These are phyloP conservation scores for Nemania abortiva DNA, from an alignment of 2,329 filamentous ascomycete genomes.

Conservation along the genomic window DNA sequence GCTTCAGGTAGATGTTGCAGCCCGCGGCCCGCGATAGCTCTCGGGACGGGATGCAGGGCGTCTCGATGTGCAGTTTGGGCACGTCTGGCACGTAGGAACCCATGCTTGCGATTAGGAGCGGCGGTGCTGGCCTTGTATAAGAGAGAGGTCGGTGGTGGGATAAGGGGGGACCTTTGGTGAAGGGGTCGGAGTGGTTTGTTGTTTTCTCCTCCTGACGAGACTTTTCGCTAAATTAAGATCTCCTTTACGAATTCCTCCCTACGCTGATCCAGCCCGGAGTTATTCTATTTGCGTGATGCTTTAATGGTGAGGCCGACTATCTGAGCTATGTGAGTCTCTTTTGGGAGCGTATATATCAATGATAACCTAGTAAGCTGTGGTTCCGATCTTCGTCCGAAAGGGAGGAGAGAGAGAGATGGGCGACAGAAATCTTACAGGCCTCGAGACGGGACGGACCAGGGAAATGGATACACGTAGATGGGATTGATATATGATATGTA, in stretches of 20 bases:
- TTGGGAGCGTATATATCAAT: neutral
- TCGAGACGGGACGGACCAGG: neutral
- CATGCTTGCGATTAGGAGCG: conserved; percentile 27
- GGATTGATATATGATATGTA: neutral
- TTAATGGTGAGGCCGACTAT: neutral
- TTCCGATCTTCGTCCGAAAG: conserved; percentile 9
- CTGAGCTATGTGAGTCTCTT: neutral
- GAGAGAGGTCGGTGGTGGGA: neutral
- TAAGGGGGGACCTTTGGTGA: neutral
- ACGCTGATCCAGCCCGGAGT: neutral
- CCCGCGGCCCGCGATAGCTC: conserved; percentile 76
- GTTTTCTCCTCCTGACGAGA: neutral
- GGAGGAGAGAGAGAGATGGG: neutral
- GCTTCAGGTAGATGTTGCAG: conserved; percentile 86
- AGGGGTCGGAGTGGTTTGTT: neutral
- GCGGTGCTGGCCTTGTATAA: neutral
- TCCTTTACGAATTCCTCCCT: neutral
- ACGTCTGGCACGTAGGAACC: conserved; percentile 54
- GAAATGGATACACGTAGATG: neutral
- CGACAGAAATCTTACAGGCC: neutral
- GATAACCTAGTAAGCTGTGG: conserved; percentile 2
- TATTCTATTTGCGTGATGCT: neutral
- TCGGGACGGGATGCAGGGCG: conserved; percentile 76
- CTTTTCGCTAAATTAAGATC: neutral
- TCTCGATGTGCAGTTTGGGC: conserved; percentile 74